Evolutionary conservation across 2,329 filamentous ascomycete genomes (phyloP).

Genomic region (Metarhizium robertsii): DNA sequence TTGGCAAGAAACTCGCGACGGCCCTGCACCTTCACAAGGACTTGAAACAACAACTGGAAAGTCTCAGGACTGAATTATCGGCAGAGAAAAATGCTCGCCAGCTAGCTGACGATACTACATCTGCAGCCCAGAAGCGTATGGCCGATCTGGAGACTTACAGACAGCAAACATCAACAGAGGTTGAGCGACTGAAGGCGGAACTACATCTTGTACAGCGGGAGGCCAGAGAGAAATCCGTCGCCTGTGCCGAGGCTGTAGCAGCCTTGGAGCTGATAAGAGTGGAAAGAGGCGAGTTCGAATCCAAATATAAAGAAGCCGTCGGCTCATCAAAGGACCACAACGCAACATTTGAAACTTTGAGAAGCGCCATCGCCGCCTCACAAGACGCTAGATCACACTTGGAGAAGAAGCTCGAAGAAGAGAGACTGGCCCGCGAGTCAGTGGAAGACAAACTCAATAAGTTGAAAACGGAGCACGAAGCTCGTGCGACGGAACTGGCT

Average conservation of each 20-base stretch:
- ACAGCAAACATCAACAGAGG: conserved; percentile 73
- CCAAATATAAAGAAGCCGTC: conserved; percentile 57
- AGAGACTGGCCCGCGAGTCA: conserved; percentile 65
- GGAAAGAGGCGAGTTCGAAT: conserved; percentile 73
- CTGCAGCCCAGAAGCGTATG: conserved; percentile 74
- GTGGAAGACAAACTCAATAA: conserved; percentile 67
- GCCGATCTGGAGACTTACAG: conserved; percentile 75
- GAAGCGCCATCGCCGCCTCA: conserved; percentile 70
- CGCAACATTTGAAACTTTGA: conserved; percentile 63
- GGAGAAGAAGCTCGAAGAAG: conserved; percentile 75
- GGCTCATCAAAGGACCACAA: conserved; percentile 61
- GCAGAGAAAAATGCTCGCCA: conserved; percentile 74
- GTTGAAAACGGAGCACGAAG: conserved; percentile 75
- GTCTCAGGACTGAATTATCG: conserved; percentile 59
- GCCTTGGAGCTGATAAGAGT: conserved; percentile 66
- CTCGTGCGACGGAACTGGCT: conserved; percentile 68
- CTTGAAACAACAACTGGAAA: conserved; percentile 67
- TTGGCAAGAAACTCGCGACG: conserved; percentile 73
- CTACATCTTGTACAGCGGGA: conserved; percentile 71
- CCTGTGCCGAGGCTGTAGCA: conserved; percentile 66
- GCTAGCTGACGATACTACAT: conserved; percentile 79
- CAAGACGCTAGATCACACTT: conserved; percentile 66
- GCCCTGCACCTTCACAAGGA: conserved; percentile 72
- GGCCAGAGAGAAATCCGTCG: conserved; percentile 72
- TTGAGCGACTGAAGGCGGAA: conserved; percentile 78